phyloP scores from a whole-genome alignment of 495 filamentous ascomycete species.

The Aspergillus sclerotiicarbonarius region DNA sequence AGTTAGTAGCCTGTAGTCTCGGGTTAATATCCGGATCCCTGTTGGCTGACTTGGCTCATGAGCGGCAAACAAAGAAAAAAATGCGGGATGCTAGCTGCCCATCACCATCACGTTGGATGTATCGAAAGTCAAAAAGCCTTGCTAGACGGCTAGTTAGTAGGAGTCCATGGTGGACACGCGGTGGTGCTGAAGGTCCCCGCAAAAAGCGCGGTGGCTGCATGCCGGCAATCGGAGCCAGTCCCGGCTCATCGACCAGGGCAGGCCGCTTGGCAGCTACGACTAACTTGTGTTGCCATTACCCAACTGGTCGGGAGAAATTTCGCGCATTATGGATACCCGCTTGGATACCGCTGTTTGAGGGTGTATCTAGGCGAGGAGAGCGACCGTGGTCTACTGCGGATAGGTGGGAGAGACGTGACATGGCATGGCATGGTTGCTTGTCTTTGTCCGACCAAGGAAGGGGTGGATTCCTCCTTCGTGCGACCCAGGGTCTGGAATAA shows the following conservation, averaged over 20 bases:
- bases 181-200: conserved; percentile 11
- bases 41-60: neutral
- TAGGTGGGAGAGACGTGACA: neutral
- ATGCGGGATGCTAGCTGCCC: neutral
- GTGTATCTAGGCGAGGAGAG: neutral
- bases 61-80: neutral
- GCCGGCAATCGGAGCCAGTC: neutral
- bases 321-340: neutral
- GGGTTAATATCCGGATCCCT: neutral
- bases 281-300: neutral
- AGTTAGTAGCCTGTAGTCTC: neutral
- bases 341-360: neutral
- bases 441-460: too few species aligned
- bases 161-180: conserved; percentile 11
- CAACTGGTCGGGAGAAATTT: conserved; percentile 4
- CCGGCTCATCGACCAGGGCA: neutral
- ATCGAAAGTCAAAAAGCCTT: neutral
- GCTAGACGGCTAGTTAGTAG: neutral
- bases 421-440: neutral
- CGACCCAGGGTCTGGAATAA: neutral
- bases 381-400: neutral
- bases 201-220: conserved; percentile 15
- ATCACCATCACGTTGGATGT: neutral
- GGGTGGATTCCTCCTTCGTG: neutral
- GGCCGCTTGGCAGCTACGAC: too few species aligned